Percentiles rank a stretch among this genome's conserved stretches.
These are phyloP conservation scores for Tolypocladium paradoxum DNA, from an alignment of 2,329 filamentous ascomycete species.

Conservation along the genomic window DNA sequence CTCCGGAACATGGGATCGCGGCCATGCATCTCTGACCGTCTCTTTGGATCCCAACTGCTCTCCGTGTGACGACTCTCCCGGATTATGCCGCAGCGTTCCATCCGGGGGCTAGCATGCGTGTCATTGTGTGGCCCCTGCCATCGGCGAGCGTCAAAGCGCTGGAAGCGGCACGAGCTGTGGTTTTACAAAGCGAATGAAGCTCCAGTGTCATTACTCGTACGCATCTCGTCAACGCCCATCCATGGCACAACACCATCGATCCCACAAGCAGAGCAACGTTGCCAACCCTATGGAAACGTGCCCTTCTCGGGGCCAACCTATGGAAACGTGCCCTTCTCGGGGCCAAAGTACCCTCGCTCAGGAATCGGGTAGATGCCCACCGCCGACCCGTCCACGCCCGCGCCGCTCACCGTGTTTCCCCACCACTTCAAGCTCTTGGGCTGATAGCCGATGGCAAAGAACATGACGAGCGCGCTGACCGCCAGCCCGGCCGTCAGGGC, in stretches of 20 bases:
- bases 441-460: slow-evolving; percentile 26
- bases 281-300: neutral
- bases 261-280: neutral
- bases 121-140: neutral
- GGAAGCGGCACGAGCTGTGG: neutral
- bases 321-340: slow-evolving; percentile 12
- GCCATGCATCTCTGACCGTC: neutral
- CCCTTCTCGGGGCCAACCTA: neutral
- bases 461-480: slow-evolving; percentile 29
- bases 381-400: slow-evolving; percentile 11
- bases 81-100: neutral
- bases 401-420: slow-evolving; percentile 24
- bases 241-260: neutral
- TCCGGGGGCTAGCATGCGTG: neutral
- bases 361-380: slow-evolving; percentile 10
- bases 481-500: slow-evolving; percentile 31
- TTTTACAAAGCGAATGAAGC: neutral
- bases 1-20: neutral
- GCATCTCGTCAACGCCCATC: neutral
- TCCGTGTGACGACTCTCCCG: neutral
- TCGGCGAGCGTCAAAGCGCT: neutral
- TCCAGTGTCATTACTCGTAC: no score
- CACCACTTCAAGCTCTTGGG: slow-evolving; percentile 28
- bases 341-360: slow-evolving; percentile 15
- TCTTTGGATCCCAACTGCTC: neutral